phyloP scores from a whole-genome alignment of 2,329 filamentous ascomycete species.

The Endoconidiophora polonica region DNA sequence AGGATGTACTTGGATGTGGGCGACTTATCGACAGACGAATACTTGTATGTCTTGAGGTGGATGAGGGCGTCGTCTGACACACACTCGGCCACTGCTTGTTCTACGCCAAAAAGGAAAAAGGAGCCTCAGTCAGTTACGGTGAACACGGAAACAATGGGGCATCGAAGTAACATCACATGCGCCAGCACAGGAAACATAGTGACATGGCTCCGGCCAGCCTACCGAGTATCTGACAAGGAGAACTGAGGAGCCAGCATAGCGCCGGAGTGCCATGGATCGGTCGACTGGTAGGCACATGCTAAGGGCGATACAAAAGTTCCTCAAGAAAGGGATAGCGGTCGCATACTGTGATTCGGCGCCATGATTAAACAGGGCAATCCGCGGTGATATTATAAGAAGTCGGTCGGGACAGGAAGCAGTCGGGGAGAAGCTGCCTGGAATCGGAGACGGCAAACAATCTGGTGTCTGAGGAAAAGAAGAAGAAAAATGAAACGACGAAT shows the following conservation, averaged over 20 bases:
- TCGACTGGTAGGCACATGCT: too few relatives aligned
- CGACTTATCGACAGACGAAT: constrained; percentile 92
- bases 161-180: background rate
- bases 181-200: background rate
- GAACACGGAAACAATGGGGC: background rate
- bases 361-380: background rate
- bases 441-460: background rate
- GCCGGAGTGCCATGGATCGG: too few relatives aligned
- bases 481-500: too few relatives aligned
- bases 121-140: background rate
- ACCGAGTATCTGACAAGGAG: too few relatives aligned
- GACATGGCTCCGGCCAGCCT: background rate
- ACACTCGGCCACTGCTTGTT: constrained; percentile 46
- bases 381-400: background rate
- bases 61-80: constrained; percentile 80
- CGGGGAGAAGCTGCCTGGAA: background rate
- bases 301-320: background rate
- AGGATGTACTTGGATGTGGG: constrained; percentile 86
- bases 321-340: background rate
- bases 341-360: constrained; percentile 13
- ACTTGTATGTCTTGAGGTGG: constrained; percentile 91
- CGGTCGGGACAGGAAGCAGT: background rate
- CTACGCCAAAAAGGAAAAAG: constrained; percentile 15
- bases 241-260: too few relatives aligned
- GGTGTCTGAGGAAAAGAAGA: background rate